Base-by-base conservation (phyloP, 768 basidiomycete species). In the Crucibulum laeve region DNA sequence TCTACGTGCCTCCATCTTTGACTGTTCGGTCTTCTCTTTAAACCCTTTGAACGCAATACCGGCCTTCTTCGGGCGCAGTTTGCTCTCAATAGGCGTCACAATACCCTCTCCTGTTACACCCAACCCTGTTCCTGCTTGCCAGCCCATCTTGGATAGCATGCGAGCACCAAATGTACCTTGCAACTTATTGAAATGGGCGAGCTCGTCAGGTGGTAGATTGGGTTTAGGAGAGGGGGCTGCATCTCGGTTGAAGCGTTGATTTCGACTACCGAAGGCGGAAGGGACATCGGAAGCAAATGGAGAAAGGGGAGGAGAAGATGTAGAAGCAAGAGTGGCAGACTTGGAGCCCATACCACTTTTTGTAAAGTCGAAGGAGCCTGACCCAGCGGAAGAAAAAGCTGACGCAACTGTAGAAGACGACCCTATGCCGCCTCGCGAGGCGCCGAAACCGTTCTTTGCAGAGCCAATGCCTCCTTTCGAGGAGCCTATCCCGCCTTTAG, bases 121-220 rank as follows among this genome's bases (percentile, higher is more conserved):
- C 6, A 95, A 73, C 52, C 93, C 92, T 3, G 73, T 73, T 3
- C 84, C 95, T 0, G 84, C 68, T 57, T 83, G 72, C 95, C 96
- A 99, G 5, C 96, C 96, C 86, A 94, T 93, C 69, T 94, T 98
- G 23, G 79, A 79, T 18, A 99, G 78, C 79, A 98, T 81, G 44
- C 84, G 84, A 15, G 94, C 88, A 52, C 93, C 95, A 48, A 91
- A 84, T 0, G 86, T 73, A 13, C 80, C 76, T 32, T 77, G 71
- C 10, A 98, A 72, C 53, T 87, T 89, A 49, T 67, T 73, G 61
- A 99, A 95, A 58, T 97, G 94, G n/a, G 73, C 70, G 45, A 73
- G 69, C 53, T 98, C 94, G 14, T 71, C 54, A 1, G 79, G 65
- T 15, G 76, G 77, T 15, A 96, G 74, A 3, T 72, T 68, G 2